phyloP scores from a whole-genome alignment of 768 basidiomycete genomes.

The Calocybe gangraenosa region DNA sequence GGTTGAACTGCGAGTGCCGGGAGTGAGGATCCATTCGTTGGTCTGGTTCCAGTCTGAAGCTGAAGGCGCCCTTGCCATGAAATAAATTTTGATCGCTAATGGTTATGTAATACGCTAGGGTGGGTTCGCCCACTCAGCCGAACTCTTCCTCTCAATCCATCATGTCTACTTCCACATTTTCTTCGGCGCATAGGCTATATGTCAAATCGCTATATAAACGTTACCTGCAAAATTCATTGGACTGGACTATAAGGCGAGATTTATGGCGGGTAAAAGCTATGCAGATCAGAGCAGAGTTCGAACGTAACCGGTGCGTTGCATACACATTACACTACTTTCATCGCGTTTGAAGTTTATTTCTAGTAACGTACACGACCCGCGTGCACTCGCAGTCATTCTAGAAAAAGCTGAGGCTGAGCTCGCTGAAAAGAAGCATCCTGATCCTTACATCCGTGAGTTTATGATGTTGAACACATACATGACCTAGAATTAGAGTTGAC shows the following conservation, averaged over 20 bases:
- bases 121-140: slow-evolving; percentile 1
- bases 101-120: slow-evolving; percentile 4
- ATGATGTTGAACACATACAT: background rate
- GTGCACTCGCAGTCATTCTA: slow-evolving; percentile 72
- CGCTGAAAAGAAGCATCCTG: slow-evolving; percentile 71
- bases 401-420: slow-evolving; percentile 77
- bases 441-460: slow-evolving; percentile 87
- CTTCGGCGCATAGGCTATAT: slow-evolving; percentile 72
- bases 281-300: slow-evolving; percentile 88
- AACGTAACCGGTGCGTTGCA: slow-evolving; percentile 74
- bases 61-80: slow-evolving; percentile 3
- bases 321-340: background rate
- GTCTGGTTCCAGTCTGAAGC: slow-evolving; percentile 15
- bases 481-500: too few relatives aligned
- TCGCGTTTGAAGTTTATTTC: background rate
- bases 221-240: slow-evolving; percentile 77
- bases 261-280: slow-evolving; percentile 84
- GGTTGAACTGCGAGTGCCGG: slow-evolving; percentile 69
- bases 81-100: slow-evolving; percentile 19
- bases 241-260: slow-evolving; percentile 87
- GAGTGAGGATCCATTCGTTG: slow-evolving; percentile 74
- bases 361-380: slow-evolving; percentile 82
- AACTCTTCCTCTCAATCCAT: slow-evolving; percentile 17
- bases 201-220: slow-evolving; percentile 92
- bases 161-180: slow-evolving; percentile 63